Evolutionary conservation across 2,329 filamentous ascomycete species (phyloP).

Genomic region (Aureobasidium vineae): DNA sequence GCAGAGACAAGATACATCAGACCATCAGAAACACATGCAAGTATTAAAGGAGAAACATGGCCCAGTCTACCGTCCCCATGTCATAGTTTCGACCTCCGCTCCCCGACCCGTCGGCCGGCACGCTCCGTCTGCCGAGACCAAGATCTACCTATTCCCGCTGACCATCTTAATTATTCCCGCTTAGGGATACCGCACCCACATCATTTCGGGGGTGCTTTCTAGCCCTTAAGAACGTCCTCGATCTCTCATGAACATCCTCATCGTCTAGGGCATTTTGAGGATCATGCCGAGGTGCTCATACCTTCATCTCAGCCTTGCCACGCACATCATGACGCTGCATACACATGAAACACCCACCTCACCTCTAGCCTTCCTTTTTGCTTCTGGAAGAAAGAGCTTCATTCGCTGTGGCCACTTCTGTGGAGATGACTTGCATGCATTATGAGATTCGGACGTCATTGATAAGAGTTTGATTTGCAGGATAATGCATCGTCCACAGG

Average conservation of each 20-base stretch:
- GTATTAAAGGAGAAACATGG: constrained; percentile 4
- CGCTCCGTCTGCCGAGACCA: constrained; percentile 13
- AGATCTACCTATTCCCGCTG: background rate
- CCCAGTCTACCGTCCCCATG: constrained; percentile 4
- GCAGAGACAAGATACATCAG: background rate
- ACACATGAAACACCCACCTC: constrained; percentile 12
- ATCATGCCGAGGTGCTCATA: background rate
- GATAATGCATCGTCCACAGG: background rate
- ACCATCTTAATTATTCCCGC: background rate
- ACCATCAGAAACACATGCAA: constrained; percentile 17
- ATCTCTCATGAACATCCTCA: too few relatives aligned
- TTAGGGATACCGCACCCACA: too few relatives aligned
- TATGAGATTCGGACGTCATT: background rate
- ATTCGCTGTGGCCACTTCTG: background rate
- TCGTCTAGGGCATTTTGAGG: too few relatives aligned
- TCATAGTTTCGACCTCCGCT: background rate
- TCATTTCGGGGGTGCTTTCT: too few relatives aligned
- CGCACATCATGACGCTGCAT: background rate
- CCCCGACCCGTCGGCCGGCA: background rate
- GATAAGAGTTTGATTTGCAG: background rate
- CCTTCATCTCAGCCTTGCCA: background rate
- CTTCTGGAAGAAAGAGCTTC: background rate
- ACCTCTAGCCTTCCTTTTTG: background rate
- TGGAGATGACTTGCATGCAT: background rate
- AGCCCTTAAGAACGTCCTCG: too few relatives aligned